Evolutionary conservation across 441 rosid species (phyloP).

Genomic region (Pelargonium fulgidum): DNA sequence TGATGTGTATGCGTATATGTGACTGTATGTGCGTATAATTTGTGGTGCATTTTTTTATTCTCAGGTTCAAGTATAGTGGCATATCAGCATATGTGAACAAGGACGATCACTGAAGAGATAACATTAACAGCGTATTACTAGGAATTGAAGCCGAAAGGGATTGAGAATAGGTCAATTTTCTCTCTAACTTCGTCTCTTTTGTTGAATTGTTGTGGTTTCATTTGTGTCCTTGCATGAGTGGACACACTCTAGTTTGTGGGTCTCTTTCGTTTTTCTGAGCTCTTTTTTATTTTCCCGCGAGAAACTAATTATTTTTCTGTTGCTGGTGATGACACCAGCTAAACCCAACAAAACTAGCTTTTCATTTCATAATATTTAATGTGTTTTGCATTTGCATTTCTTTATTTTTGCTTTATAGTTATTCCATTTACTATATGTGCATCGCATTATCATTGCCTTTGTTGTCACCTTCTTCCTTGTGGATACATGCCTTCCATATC

Average conservation of each 20-base stretch:
- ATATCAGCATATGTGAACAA: background rate
- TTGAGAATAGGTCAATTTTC: background rate
- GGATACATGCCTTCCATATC: too few relatives aligned
- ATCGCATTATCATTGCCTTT: too few relatives aligned
- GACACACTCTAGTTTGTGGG: conserved; percentile 6
- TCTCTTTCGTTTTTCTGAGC: background rate
- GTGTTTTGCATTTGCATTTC: too few relatives aligned
- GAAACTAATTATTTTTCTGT: too few relatives aligned
- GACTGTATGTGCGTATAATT: conserved; percentile 2
- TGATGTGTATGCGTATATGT: background rate
- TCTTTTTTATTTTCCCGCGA: too few relatives aligned
- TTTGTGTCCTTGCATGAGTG: conserved; percentile 7
- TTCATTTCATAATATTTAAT: too few relatives aligned
- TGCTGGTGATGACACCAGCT: too few relatives aligned
- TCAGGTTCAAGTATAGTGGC: background rate
- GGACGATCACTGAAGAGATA: background rate
- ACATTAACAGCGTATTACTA: conserved; percentile 1
- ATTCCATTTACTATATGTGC: too few relatives aligned
- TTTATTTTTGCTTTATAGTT: too few relatives aligned
- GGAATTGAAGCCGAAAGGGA: background rate
- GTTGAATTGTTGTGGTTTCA: conserved; percentile 1
- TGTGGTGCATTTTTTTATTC: background rate
- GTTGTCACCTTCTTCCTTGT: too few relatives aligned
- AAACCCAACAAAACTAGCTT: too few relatives aligned
- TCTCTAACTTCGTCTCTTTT: conserved; percentile 1